Evolutionary conservation across 2,329 filamentous ascomycete species (phyloP), one percentile per base, ranked within the genome.

Genomic region (Chaetomium sp.): DNA sequence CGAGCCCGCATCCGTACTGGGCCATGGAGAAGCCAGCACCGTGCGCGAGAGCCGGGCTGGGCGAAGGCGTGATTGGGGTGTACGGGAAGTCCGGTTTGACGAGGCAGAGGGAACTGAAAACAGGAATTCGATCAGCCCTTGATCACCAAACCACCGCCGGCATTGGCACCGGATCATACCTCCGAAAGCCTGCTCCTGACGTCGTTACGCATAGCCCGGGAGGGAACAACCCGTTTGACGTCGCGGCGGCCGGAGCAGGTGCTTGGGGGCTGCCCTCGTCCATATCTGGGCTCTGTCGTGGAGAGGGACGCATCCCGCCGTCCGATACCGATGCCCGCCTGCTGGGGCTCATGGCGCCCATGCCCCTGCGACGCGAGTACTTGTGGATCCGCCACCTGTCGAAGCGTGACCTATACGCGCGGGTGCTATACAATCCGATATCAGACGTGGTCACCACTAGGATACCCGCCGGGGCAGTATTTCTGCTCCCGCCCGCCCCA

Each of bases 351-450:
- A 29, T 42, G 23, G 67, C 65, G 7, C 63, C 53, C 45, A 51
- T 63, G 25, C 66, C 66, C 33, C 63, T 67, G 33, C 70, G 68
- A 47, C 78, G 77, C 60, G 79, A 81, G 71, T 84, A 84, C 70
- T 84, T 84, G 69, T 74, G 72, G 50, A 82, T 68, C 4, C 74
- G 69, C 82, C 82, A 84, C 64, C 72, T 75, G 27, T 79, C 76
- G 66, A 84, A 77, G 45, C 79, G 76, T n/a, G 80, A 80, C 23
- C 81, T 75, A 68, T 83, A 84, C 2, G 82, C 80, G 59, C 82
- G 79, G 35, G 60, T 71, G 7, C 71, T 72, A 38, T 9, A 49
- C 60, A 10, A 12, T 8, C 23, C 38, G 16, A 47, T 7, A 27
- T 49, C 38, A 62, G 54, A n/a, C 12, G 19, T 4, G 9, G 27